Conservation (phyloP, 2,329 filamentous ascomycete genomes). For the Hypoxylon sp. region DNA sequence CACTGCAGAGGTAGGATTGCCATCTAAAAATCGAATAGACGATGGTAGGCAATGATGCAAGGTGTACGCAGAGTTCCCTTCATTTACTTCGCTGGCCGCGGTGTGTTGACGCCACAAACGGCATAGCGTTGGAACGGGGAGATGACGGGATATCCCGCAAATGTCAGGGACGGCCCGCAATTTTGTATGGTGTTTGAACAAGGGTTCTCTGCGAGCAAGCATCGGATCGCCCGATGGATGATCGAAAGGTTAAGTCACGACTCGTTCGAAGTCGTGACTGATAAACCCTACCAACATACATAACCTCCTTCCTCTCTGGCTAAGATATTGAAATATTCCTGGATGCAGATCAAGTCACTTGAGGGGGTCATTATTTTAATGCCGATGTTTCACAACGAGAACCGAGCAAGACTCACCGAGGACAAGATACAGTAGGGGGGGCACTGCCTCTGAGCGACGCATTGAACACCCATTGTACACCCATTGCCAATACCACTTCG, state of each 20-base stretch:
- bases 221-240: conserved; percentile 43
- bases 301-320: conserved; percentile 37
- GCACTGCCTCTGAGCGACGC: conserved; percentile 14
- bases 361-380: conserved; percentile 40
- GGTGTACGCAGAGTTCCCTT: conserved; percentile 28
- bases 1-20: conserved; percentile 26
- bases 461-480: conserved; percentile 30
- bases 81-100: conserved; percentile 16
- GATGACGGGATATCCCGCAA: conserved; percentile 41
- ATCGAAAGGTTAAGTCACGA: conserved; percentile 42
- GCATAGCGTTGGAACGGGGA: conserved; percentile 39
- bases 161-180: conserved; percentile 47
- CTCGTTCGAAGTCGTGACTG: conserved; percentile 10
- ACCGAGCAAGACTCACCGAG: conserved; percentile 36
- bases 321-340: conserved; percentile 32
- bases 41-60: conserved; percentile 35
- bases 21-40: conserved; percentile 21
- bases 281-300: conserved; percentile 1
- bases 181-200: conserved; percentile 33
- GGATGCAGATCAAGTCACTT: conserved; percentile 34
- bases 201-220: conserved; percentile 29
- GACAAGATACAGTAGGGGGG: conserved; percentile 4
- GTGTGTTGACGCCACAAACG: conserved; percentile 23
- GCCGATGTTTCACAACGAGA: conserved; percentile 42
- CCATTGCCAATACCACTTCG: conserved; percentile 34